phyloP scores from a whole-genome alignment of 1,139 yeast genomes.

The Yamadazyma spencermartinsiae region DNA sequence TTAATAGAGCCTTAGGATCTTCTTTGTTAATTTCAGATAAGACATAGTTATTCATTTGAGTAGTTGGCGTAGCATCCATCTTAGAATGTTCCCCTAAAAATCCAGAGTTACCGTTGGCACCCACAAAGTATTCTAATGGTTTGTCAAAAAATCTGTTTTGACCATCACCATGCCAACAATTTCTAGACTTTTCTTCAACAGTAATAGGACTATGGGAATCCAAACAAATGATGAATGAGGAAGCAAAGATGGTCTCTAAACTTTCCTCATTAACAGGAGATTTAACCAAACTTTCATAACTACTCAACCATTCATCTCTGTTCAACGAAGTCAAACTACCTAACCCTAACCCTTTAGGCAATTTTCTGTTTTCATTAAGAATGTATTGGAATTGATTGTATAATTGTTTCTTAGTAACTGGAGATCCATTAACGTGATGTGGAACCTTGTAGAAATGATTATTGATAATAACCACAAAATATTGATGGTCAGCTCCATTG shows the following conservation, averaged over 20 bases:
- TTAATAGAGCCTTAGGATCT: constrained; percentile 34
- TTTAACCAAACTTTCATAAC: constrained; percentile 57
- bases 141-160: constrained; percentile 89
- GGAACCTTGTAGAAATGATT: constrained; percentile 82
- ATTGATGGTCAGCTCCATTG: constrained; percentile 59
- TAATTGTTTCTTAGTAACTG: constrained; percentile 60
- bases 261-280: constrained; percentile 60
- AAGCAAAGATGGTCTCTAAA: constrained; percentile 67
- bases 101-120: constrained; percentile 86
- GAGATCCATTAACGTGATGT: constrained; percentile 60
- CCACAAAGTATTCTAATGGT: constrained; percentile 81
- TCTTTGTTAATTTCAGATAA: constrained; percentile 55
- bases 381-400: constrained; percentile 65
- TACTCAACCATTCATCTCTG: constrained; percentile 77
- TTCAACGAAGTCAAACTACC: constrained; percentile 84
- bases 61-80: constrained; percentile 98
- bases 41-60: constrained; percentile 79
- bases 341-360: constrained; percentile 50
- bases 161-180: constrained; percentile 95
- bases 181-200: constrained; percentile 80
- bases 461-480: constrained; percentile 70
- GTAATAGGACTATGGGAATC: constrained; percentile 77
- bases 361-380: constrained; percentile 46
- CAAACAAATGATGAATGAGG: constrained; percentile 79
- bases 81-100: constrained; percentile 95